These are phyloP conservation scores for Byssothecium circinans DNA, from an alignment of 2,329 filamentous ascomycete genomes.

Conservation along the genomic window DNA sequence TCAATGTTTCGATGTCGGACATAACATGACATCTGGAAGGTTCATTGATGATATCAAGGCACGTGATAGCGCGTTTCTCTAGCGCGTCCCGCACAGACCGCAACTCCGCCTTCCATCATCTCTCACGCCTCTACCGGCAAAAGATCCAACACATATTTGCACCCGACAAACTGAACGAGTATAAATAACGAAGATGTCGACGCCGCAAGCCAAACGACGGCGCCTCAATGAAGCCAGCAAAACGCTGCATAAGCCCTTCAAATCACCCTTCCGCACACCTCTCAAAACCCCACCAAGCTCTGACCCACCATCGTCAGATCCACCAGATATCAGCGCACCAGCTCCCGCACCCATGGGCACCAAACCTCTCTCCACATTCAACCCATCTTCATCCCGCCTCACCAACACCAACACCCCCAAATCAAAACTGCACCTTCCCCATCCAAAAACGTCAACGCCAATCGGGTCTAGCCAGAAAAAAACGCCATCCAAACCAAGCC, in stretches of 20 bases:
- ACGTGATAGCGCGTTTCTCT: neutral
- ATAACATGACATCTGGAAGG: too few relatives aligned
- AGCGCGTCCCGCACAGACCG: neutral
- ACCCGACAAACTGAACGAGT: neutral
- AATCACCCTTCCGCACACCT: constrained; percentile 64
- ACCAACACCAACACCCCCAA: too few relatives aligned
- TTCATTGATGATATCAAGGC: too few relatives aligned
- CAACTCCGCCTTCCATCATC: neutral
- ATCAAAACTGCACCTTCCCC: constrained; percentile 14
- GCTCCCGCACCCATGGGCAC: neutral
- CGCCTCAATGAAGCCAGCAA: constrained; percentile 60
- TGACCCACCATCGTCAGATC: constrained; percentile 30
- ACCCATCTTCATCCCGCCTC: neutral
- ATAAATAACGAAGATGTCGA: constrained; percentile 44
- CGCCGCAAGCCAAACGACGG: constrained; percentile 63
- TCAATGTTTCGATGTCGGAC: too few relatives aligned
- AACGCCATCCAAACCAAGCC: constrained; percentile 23
- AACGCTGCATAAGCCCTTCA: constrained; percentile 70
- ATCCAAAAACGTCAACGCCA: constrained; percentile 17
- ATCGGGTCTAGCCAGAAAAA: constrained; percentile 17
- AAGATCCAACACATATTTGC: too few relatives aligned
- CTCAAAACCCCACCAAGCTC: constrained; percentile 27
- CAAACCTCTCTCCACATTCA: constrained; percentile 5
- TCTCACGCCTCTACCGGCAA: neutral
- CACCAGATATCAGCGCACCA: constrained; percentile 9